Base-by-base conservation (phyloP, 306 rosid genomes). In the Fagus crenata region DNA sequence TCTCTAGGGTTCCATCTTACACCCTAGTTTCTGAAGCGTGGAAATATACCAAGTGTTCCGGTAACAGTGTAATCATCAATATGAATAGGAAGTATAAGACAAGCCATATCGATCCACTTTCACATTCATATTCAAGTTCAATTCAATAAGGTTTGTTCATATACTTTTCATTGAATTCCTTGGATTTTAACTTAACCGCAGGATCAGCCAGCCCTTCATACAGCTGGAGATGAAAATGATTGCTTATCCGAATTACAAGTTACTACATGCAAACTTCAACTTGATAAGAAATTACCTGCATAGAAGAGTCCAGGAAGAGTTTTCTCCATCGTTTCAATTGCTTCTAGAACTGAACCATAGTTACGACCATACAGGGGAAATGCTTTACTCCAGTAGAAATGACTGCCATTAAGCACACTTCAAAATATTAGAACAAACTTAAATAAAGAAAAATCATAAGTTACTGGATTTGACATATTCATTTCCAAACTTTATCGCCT, bases 301-400 rank as follows among this genome's bases (percentile, higher is more conserved):
- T 78, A 85, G 92, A 89, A 90, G 83, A 91, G 84, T 67, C 97
- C 98, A 2, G 98, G 98, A 68, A 93, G 98, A 74, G 75, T 87
- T 84, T 82, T 91, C 90, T 93, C 96, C 86, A 93, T 84, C 69
- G 71, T 89, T 80, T 86, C 97, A 77, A 93, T 91, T 75, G 93
- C 98, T 85, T 87, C 89, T 80, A 91, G 77, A 82, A 93, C 97
- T 73, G 91, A 82, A 43, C 85, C 91, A 65, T 92, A 88, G 85
- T 90, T 84, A 72, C 2, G 90, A 65, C 94, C 98, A 58, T 90
- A 94, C 85, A 94, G 79, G 32, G 98, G 98, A 83, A 92, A 94
- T 79, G 96, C 96, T 81, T 94, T 94, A 72, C 90, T 92, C 96
- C 98, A 94, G 80, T 70, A 75, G 84, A 89, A 86, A 89, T 92